Conservation (phyloP, 2,329 filamentous ascomycete species). For the Aureobasidium sp. region DNA sequence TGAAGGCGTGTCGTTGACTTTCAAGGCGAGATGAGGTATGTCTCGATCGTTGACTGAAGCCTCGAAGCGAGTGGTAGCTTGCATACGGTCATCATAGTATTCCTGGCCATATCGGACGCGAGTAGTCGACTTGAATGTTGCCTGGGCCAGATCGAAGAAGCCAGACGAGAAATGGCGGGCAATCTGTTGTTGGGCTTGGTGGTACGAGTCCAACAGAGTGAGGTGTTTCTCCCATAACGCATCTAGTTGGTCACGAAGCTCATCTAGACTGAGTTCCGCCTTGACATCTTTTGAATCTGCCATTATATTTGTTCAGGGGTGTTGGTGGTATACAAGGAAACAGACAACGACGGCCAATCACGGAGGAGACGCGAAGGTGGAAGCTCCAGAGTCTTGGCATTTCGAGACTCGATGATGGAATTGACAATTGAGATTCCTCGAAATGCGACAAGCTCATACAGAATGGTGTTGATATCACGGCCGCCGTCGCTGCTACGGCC, state of each 20-base stretch:
- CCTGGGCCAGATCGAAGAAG: conserved; percentile 52
- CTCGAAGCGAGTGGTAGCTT: conserved; percentile 40
- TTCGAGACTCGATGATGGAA: not conserved
- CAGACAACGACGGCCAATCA: not conserved
- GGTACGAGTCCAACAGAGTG: conserved; percentile 57
- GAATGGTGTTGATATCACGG: not conserved
- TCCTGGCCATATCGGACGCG: conserved; percentile 59
- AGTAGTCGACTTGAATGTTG: conserved; percentile 61
- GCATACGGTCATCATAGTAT: conserved; percentile 66
- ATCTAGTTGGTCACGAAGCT: conserved; percentile 45
- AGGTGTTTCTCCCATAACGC: conserved; percentile 58
- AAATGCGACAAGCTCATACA: not conserved
- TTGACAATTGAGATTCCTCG: not conserved
- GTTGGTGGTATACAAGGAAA: not conserved
- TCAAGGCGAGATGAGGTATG: not conserved
- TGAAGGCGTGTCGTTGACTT: not conserved
- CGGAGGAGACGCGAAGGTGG: not conserved
- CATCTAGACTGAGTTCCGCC: not conserved
- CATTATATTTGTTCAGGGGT: not conserved
- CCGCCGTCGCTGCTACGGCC: conserved; percentile 18
- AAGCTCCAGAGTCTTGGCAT: conserved; percentile 8
- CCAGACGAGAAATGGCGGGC: conserved; percentile 43
- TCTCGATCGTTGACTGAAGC: conserved; percentile 29
- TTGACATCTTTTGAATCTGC: not conserved
- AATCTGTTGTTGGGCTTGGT: conserved; percentile 47